Conservation (phyloP, 768 basidiomycete genomes). For the Rhizopogon salebrosus region DNA sequence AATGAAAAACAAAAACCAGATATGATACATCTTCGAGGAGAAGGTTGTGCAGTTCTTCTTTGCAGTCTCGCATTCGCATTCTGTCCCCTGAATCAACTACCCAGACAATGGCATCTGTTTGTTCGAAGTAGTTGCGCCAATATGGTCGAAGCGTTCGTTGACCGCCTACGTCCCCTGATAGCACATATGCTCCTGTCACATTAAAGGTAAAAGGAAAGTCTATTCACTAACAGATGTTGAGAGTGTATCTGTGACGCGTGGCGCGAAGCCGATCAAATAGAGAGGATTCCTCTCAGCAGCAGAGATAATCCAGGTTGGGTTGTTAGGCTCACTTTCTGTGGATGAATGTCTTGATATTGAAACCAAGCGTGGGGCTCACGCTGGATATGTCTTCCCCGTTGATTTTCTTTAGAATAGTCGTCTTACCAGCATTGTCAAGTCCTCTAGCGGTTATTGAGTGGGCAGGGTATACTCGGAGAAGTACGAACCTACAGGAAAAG, state of each 20-base stretch:
- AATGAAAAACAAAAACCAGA: neutral
- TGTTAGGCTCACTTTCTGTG: constrained; percentile 69
- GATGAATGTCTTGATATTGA: constrained; percentile 97
- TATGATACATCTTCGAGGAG: constrained; percentile 84
- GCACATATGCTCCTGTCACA: constrained; percentile 69
- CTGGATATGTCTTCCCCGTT: constrained; percentile 86
- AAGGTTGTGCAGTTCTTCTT: constrained; percentile 77
- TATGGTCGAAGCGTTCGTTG: constrained; percentile 94
- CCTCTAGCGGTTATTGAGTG: constrained; percentile 51
- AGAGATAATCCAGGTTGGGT: constrained; percentile 16
- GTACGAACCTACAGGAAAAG: constrained; percentile 68
- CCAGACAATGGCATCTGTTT: constrained; percentile 97
- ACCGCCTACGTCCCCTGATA: constrained; percentile 94
- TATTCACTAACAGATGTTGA: constrained; percentile 36
- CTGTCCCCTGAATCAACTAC: constrained; percentile 96
- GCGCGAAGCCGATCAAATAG: constrained; percentile 15
- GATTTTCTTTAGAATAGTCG: constrained; percentile 93
- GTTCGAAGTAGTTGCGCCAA: constrained; percentile 99
- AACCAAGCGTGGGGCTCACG: constrained; percentile 92
- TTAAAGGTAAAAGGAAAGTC: neutral
- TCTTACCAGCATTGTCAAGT: constrained; percentile 98
- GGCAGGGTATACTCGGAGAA: constrained; percentile 2
- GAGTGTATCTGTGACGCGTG: constrained; percentile 29
- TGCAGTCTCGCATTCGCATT: constrained; percentile 87
- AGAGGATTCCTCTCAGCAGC: constrained; percentile 18